Evolutionary conservation across 1,139 yeast genomes (phyloP), one percentile per base, ranked within the genome.

Genomic region (Taphrina communis): DNA sequence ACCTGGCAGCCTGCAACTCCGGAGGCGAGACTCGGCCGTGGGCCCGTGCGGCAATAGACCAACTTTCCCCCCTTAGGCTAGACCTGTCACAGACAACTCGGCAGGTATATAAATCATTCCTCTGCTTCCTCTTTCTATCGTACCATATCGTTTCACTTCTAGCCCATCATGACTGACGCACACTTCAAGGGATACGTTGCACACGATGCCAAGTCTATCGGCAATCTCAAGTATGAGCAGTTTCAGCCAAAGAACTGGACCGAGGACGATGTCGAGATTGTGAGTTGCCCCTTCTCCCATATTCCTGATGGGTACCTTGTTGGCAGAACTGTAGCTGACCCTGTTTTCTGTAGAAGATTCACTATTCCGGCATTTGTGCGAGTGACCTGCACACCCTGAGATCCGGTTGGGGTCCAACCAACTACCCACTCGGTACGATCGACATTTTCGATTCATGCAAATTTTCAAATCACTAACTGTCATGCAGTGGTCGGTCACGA

Each of bases 341-440:
- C 8, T 21, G 2, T 21, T 12, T 17, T 36, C 2, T 39, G 14
- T 41, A 56, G 60, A 62, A 71, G 62, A 72, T 72, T 44, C 55
- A 71, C 46, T 72, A 72, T 63, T 70, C 72, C 75, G 89, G 90
- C 44, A 80, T 87, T 71, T 87, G 91, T 78, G 89, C 88, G 41
- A 80, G 86, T 12, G 88, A 85, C 74, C 75, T 83, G 71, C 87
- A 83, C 75, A 80, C 83, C 51, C 77, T 80, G 60, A 75, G 76
- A 68, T 83, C 81, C 56, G 77, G 79, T 71, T 80, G 84, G 83
- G 78, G 78, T 8, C 73, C 74, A 8, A 71, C 75, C 69, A 58
- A 74, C 74, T 73, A 73, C 73, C 50, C 60, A 12, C 46, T 39
- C 38, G 46, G 50, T 56, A 56, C 41, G 41, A 11, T 11, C 11